These are phyloP conservation scores for Rhododendron kiyosumense DNA, from an alignment of 148 eudicot genomes.

Conservation along the genomic window DNA sequence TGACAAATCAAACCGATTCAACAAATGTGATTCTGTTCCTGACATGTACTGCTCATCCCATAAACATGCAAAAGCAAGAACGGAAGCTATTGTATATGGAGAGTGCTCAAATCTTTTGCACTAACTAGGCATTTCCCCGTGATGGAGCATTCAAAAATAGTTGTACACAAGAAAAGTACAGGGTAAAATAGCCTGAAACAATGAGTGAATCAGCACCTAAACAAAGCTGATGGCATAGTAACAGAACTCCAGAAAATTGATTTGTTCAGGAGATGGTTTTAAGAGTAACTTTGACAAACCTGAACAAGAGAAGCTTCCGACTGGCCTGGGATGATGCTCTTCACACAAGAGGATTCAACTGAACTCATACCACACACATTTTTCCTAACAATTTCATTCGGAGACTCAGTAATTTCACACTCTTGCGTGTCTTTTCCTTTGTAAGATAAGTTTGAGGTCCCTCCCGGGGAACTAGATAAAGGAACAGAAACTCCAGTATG, in stretches of 20 bases:
- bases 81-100: neutral
- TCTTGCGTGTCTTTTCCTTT: constrained; percentile 47
- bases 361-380: constrained; percentile 12
- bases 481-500: constrained; percentile 25
- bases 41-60: neutral
- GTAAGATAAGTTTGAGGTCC: constrained; percentile 29
- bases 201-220: neutral
- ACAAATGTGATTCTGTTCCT: neutral
- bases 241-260: neutral
- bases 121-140: neutral
- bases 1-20: neutral
- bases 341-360: constrained; percentile 17
- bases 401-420: constrained; percentile 20
- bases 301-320: constrained; percentile 19
- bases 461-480: constrained; percentile 20
- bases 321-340: constrained; percentile 21
- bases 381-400: constrained; percentile 15
- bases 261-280: neutral
- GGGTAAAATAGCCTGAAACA: neutral
- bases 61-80: no score
- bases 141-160: neutral
- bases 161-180: neutral
- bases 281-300: constrained; percentile 28
- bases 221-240: neutral
- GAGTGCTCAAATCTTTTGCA: neutral